Base-by-base conservation (phyloP, 2,329 filamentous ascomycete genomes). In the Atkinsonella hypoxylon region DNA sequence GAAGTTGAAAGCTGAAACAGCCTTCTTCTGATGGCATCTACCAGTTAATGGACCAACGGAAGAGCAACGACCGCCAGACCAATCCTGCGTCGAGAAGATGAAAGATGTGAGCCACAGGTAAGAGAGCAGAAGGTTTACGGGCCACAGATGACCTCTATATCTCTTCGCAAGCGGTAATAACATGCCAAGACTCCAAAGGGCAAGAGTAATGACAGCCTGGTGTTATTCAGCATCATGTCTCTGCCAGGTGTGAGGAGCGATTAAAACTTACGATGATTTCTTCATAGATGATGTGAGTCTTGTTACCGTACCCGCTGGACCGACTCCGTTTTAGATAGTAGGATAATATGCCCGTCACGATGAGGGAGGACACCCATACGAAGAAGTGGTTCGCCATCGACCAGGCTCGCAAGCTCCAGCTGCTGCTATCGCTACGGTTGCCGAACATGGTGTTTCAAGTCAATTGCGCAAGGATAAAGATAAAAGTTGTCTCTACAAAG, bases 21-120 rank as follows among this genome's bases (percentile, higher is more conserved):
- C 51, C 39, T 56, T 54, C 52, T 61, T 62, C 40, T 52, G 43
- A 10, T 45, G 34, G 38, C 59, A 61, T 12, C 52, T 40, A 15
- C 42, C 50, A 2, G 34, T 13, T 12, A 48, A 49, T 5, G 53
- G 55, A 3, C 38, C 31, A 20, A 13, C 42, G 2, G 34, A 17
- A 13, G 18, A 30, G 17, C 58, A 59, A 11, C 53, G 51, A 10
- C 36, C 45, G 7, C 54, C 53, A 17, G 52, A 53, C 56, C 59
- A 61, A 42, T 59, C 57, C 15, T 58, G 50, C 1, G 57, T 51
- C 8, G 58, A 51, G 48, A 61, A 61, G 53, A 60, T 58, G 47
- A 61, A 60, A 17, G 57, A 52, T 7, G 59, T 60, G 43, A 62
- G 54, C 59, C 59, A 61, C 1, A 61, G 56, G 47, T 59, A 61